phyloP scores from a whole-genome alignment of 495 filamentous ascomycete species.

The Zalerion maritima region DNA sequence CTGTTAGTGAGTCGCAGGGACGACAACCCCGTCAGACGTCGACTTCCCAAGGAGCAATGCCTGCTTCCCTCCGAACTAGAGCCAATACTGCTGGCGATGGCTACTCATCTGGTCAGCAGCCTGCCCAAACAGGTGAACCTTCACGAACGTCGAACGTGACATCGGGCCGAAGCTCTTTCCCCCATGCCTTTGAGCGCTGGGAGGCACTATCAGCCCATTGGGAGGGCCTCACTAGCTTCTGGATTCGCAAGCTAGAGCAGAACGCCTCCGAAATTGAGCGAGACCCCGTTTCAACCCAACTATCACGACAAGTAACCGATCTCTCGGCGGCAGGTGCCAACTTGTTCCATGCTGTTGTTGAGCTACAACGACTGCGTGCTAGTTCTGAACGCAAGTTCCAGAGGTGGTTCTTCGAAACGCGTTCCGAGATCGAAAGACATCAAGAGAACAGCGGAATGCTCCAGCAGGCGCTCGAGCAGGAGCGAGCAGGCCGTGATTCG shows the following conservation, averaged over 20 bases:
- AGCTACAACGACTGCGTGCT: slow-evolving; percentile 87
- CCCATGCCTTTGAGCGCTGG: slow-evolving; percentile 96
- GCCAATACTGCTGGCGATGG: no score
- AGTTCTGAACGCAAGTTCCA: slow-evolving; percentile 96
- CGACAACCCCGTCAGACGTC: no score
- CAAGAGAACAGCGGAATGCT: slow-evolving; percentile 75
- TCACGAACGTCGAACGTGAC: slow-evolving; percentile 15
- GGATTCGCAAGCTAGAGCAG: slow-evolving; percentile 83
- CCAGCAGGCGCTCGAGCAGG: slow-evolving; percentile 54
- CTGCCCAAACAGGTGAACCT: slow-evolving; percentile 18
- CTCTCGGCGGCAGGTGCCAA: slow-evolving; percentile 93
- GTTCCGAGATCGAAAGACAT: slow-evolving; percentile 70
- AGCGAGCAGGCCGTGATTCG: slow-evolving; percentile 53
- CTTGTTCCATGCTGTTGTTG: slow-evolving; percentile 93
- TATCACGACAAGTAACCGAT: slow-evolving; percentile 88
- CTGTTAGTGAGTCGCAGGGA: no score
- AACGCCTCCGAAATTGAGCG: slow-evolving; percentile 71
- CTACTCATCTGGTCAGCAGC: slow-evolving; percentile 5
- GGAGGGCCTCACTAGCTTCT: slow-evolving; percentile 94
- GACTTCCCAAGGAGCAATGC: slow-evolving; percentile 2
- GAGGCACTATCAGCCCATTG: slow-evolving; percentile 92
- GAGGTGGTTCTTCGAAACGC: slow-evolving; percentile 94
- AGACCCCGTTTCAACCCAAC: slow-evolving; percentile 71
- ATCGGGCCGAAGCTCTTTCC: slow-evolving; percentile 47
- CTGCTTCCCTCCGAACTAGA: background rate